Evolutionary conservation across 2,329 filamentous ascomycete species (phyloP).

Genomic region (Akanthomyces lecanii): DNA sequence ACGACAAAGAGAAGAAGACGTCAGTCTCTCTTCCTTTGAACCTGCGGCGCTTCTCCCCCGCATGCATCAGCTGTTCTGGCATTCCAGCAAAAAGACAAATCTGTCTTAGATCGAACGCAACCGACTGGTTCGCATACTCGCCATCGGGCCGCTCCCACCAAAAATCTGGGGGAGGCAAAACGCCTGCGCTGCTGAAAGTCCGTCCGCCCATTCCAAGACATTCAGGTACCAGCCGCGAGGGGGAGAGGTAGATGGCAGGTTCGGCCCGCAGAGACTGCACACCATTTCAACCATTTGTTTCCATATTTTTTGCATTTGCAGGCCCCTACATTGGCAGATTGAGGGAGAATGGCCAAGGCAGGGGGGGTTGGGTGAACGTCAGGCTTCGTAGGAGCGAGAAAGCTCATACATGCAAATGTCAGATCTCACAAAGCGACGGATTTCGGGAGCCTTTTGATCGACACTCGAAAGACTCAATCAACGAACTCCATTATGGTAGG

Average conservation of each 20-base stretch:
- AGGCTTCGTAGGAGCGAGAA: neutral
- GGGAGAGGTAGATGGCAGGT: neutral
- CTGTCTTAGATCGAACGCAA: neutral
- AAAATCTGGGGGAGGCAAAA: neutral
- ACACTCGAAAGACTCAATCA: neutral
- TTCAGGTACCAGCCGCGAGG: neutral
- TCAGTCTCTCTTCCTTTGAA: neutral
- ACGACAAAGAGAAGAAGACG: neutral
- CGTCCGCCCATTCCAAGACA: neutral
- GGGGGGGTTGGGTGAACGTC: neutral
- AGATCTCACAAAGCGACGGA: neutral
- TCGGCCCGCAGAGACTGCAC: neutral
- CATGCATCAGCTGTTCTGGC: neutral
- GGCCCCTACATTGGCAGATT: neutral
- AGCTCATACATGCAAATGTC: neutral
- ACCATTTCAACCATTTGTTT: neutral
- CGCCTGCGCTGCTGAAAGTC: neutral
- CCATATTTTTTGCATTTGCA: neutral
- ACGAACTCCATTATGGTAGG: neutral
- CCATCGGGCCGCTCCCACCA: neutral
- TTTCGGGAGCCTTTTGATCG: neutral
- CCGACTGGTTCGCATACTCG: neutral
- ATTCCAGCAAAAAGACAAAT: neutral
- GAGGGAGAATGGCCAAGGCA: neutral
- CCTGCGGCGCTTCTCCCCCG: neutral